Conservation (phyloP, 129 eudicot species). For the Flaveria ramosissima region DNA sequence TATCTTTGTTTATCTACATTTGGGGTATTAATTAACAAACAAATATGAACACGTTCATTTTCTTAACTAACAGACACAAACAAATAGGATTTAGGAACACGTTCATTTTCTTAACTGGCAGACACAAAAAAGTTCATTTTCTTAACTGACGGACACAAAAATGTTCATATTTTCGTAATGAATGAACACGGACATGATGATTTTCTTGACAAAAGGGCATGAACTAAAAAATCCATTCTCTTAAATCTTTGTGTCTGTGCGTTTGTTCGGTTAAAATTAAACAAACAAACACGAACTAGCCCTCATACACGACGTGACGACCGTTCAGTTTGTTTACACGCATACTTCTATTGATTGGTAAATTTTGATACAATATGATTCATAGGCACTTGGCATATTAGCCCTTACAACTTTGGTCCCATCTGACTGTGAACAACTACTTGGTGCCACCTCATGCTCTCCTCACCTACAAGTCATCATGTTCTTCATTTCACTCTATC, state of each 20-base stretch:
- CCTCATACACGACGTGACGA: neutral
- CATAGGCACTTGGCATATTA: constrained; percentile 40
- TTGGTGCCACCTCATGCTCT: constrained; percentile 14
- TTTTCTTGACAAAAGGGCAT: too few relatives aligned
- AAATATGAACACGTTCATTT: too few relatives aligned
- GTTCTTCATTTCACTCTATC: constrained; percentile 56
- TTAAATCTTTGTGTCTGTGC: neutral
- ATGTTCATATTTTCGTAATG: too few relatives aligned
- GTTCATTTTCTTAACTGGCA: too few relatives aligned
- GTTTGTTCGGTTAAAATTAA: neutral
- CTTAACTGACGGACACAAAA: too few relatives aligned
- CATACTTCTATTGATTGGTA: neutral
- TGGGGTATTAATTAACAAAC: too few relatives aligned
- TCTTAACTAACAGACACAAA: too few relatives aligned
- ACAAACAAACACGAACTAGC: neutral
- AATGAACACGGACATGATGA: too few relatives aligned
- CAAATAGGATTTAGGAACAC: too few relatives aligned
- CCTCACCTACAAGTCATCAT: constrained; percentile 34
- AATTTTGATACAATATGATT: neutral
- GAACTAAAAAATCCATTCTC: neutral
- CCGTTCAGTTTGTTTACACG: neutral
- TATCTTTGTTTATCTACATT: too few relatives aligned
- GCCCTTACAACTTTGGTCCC: constrained; percentile 39
- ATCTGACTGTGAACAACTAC: constrained; percentile 13
- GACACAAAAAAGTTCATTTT: too few relatives aligned